Base-by-base conservation (phyloP, 2,329 filamentous ascomycete genomes). In the Tolypocladium ophioglossoides region DNA sequence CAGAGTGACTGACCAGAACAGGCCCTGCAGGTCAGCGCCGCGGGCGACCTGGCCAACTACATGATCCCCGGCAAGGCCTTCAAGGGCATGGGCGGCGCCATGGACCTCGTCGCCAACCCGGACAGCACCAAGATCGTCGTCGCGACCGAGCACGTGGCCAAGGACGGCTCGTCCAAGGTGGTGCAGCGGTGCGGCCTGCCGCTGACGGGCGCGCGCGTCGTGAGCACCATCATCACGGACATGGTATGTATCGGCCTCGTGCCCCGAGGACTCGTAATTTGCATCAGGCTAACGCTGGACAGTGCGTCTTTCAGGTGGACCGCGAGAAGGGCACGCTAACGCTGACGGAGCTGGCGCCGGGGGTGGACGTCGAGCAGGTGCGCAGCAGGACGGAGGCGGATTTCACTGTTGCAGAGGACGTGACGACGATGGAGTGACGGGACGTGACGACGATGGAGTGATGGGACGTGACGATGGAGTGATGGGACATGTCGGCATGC, bases 51-150 rank as follows among this genome's bases (percentile, higher is more conserved):
- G 52, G 89, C 89, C 48, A 94, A 94, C 71, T 95, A 89, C 76
- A 94, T 94, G 86, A 87, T 95, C 58, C 89, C 89, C 0, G 89
- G 89, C 27, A 94, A 92, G 70, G 82, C 89, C 12, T 84, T 91
- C 71, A 94, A 94, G 77, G 89, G 89, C 20, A 94, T 95, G 84
- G 89, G 89, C 57, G 85, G 85, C 32, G 85, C 85, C 20, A 88
- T 88, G 85, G 85, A 88, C 65, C 72, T 88, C 9, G 83, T 88
- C 12, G 84, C 82, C 39, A 87, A 87, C 69, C 85, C 85, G 0
- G 82, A 85, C 60, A 76, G 78, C 62, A 88, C 85, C 59, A 87
- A 86, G 75, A 85, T 88, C 60, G 83, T 88, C 5, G 83, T 87
- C 3, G 80, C 84, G 0, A 87, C 84, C 3, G 84, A 86, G 63